Conservation (phyloP, 176 grass and related monocot species). For the Dactylis glomerata region DNA sequence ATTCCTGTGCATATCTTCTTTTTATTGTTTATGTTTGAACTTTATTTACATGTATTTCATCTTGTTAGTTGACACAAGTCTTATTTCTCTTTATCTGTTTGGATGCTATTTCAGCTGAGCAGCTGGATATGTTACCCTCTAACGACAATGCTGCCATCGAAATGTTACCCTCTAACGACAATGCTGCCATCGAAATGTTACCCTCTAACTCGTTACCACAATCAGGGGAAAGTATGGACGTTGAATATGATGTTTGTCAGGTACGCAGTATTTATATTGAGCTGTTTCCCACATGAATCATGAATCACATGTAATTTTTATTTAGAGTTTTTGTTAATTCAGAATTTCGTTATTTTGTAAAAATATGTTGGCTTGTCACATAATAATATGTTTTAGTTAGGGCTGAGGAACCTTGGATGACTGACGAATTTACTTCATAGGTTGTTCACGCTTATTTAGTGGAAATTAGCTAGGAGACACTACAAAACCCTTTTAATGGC, state of each 20-base stretch:
- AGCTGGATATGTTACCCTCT: slow-evolving; percentile 28
- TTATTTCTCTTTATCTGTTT: slow-evolving; percentile 30
- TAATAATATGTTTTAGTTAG: not conserved
- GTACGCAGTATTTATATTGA: slow-evolving; percentile 24
- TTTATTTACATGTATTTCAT: slow-evolving; percentile 14
- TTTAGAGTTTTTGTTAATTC: not conserved
- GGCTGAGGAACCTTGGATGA: not conserved
- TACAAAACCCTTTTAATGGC: not conserved
- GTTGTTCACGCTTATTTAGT: slow-evolving; percentile 1
- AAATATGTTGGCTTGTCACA: slow-evolving; percentile 1
- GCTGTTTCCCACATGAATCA: not conserved
- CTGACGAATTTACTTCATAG: not conserved
- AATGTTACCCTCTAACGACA: slow-evolving; percentile 24
- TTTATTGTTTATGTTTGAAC: slow-evolving; percentile 11
- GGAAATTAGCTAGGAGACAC: not conserved
- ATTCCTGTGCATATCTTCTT: not conserved
- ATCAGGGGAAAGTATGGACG: slow-evolving; percentile 38
- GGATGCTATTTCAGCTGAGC: slow-evolving; percentile 42
- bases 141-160: slow-evolving; percentile 8
- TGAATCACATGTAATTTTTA: slow-evolving; percentile 2
- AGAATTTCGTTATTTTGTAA: not conserved
- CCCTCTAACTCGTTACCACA: slow-evolving; percentile 24
- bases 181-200: slow-evolving; percentile 24
- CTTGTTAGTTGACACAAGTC: slow-evolving; percentile 1
- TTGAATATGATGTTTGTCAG: slow-evolving; percentile 46